Evolutionary conservation across 192 early-diverging fungal species (phyloP).

Genomic region (Linnemannia schmuckeri): DNA sequence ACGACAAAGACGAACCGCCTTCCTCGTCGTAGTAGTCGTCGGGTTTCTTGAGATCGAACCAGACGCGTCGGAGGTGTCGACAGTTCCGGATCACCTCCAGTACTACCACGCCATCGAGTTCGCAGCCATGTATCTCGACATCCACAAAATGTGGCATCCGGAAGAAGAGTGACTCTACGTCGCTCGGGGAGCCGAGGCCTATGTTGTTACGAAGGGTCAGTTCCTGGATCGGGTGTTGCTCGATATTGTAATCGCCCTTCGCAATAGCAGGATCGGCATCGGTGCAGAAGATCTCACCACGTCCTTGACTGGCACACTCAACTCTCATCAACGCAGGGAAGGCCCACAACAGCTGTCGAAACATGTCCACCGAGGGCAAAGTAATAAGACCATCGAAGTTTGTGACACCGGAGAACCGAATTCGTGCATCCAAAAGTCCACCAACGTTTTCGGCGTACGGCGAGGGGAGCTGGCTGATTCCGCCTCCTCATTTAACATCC

Average conservation of each 20-base stretch:
- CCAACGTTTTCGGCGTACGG: neutral
- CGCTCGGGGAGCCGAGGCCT: neutral
- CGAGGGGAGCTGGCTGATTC: too few species aligned
- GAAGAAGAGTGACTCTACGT: neutral
- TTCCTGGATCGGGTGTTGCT: neutral
- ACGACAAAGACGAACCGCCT: neutral
- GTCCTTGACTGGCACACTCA: neutral
- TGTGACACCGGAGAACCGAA: neutral
- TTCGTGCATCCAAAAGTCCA: neutral
- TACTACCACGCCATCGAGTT: neutral
- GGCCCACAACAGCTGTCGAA: neutral
- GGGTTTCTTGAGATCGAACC: neutral
- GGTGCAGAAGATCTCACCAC: neutral
- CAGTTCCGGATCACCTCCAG: neutral
- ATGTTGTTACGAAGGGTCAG: neutral
- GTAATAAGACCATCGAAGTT: neutral
- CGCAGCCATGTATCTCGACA: neutral
- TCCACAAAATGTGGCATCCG: neutral
- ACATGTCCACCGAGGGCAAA: neutral
- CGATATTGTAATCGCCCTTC: neutral
- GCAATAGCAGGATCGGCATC: neutral
- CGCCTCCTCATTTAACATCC: neutral
- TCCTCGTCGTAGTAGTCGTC: neutral
- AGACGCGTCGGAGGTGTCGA: neutral
- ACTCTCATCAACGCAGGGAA: neutral